phyloP scores from a whole-genome alignment of 768 basidiomycete genomes.

The Lactarius sanguifluus region DNA sequence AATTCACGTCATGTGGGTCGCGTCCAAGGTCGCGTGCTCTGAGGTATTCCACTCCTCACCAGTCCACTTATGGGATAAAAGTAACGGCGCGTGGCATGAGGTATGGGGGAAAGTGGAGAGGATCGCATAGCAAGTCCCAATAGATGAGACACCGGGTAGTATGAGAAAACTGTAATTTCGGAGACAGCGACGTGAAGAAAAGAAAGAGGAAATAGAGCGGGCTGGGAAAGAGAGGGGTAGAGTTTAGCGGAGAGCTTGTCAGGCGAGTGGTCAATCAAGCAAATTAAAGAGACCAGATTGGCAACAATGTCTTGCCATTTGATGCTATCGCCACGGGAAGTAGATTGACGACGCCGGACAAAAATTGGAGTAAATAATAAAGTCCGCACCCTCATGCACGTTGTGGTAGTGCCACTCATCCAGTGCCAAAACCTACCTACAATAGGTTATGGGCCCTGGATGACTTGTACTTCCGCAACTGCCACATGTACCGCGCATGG shows the following conservation, averaged over 20 bases:
- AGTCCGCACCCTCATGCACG: neutral
- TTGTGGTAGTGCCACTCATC: neutral
- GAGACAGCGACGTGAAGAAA: conserved; percentile 33
- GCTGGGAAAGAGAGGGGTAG: neutral
- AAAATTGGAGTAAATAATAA: neutral
- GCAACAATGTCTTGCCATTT: conserved; percentile 12
- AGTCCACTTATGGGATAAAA: conserved; percentile 14
- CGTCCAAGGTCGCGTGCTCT: conserved; percentile 37
- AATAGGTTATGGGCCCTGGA: conserved; percentile 4
- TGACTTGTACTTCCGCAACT: neutral
- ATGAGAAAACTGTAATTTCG: conserved; percentile 27
- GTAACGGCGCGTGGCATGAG: conserved; percentile 4
- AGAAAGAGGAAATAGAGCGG: conserved; percentile 27
- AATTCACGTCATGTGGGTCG: conserved; percentile 62
- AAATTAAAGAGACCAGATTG: neutral
- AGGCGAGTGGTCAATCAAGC: conserved; percentile 1
- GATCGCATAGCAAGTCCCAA: conserved; percentile 37
- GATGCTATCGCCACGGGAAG: neutral
- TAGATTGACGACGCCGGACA: neutral
- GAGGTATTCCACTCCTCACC: conserved; percentile 41
- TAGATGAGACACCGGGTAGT: conserved; percentile 28
- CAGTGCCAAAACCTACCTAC: neutral
- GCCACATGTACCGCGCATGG: neutral
- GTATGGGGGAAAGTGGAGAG: conserved; percentile 13
- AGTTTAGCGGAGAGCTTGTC: conserved; percentile 1